Conservation (phyloP, 768 basidiomycete species). For the Leccinum boreale region DNA sequence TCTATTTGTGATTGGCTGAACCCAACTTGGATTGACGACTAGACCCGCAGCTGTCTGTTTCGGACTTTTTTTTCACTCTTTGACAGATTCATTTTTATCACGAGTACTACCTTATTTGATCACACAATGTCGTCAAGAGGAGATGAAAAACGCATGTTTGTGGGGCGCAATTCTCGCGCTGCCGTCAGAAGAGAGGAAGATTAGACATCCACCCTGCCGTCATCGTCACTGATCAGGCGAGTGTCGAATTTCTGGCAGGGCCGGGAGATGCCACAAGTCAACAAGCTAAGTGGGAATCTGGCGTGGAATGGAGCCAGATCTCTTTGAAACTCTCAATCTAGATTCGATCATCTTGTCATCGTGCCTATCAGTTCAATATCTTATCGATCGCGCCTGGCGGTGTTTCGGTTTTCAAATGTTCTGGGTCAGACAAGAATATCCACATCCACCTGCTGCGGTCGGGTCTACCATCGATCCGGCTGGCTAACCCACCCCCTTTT, state of each 20-base stretch:
- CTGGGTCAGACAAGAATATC: conserved; percentile 12
- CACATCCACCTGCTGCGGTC: background rate
- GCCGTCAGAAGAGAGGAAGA: background rate
- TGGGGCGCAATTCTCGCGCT: background rate
- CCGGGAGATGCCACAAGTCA: background rate
- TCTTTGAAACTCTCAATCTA: background rate
- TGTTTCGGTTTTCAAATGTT: conserved; percentile 8
- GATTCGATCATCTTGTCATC: conserved; percentile 5
- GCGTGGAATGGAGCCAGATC: background rate
- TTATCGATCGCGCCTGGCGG: conserved; percentile 18
- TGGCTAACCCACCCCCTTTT: conserved; percentile 2
- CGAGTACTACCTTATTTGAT: background rate
- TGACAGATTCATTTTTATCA: conserved; percentile 9
- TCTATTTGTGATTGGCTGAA: conserved; percentile 4
- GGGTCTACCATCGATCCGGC: background rate
- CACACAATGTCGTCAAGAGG: background rate
- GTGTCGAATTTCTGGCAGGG: background rate
- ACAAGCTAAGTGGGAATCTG: background rate
- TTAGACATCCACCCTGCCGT: background rate
- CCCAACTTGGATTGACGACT: background rate
- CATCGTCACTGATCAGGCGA: background rate
- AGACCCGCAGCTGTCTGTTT: background rate
- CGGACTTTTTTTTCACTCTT: conserved; percentile 5
- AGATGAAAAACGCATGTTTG: background rate
- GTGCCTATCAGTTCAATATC: conserved; percentile 16